phyloP scores from a whole-genome alignment of 2,329 filamentous ascomycete species.

The Plenodomus lindquistii region DNA sequence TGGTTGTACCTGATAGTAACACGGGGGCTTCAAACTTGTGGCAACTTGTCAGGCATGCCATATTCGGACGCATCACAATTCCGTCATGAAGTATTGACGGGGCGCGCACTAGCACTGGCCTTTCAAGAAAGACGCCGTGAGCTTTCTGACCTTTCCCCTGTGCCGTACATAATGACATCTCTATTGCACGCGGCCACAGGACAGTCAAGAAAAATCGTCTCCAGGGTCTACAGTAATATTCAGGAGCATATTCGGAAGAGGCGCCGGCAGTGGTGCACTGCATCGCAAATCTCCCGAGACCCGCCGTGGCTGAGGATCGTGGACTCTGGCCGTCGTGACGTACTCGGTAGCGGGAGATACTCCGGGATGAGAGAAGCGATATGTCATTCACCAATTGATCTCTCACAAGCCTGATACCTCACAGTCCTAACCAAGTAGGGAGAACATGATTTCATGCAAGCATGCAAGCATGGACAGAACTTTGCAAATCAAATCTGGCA shows the following conservation, averaged over 20 bases:
- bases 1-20: background rate
- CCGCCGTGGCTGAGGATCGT: constrained; percentile 8
- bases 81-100: constrained; percentile 14
- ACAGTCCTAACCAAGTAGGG: background rate
- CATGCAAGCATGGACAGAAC: background rate
- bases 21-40: background rate
- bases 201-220: background rate
- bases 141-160: background rate
- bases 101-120: constrained; percentile 5
- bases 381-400: background rate
- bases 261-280: constrained; percentile 9
- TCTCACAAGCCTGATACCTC: background rate
- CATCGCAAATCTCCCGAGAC: constrained; percentile 24
- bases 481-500: background rate
- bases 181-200: background rate
- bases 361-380: background rate
- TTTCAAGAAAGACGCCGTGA: background rate
- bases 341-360: constrained; percentile 2
- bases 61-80: constrained; percentile 5
- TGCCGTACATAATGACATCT: background rate
- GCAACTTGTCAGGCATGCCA: background rate
- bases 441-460: background rate
- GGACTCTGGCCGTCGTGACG: constrained; percentile 12
- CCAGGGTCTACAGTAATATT: background rate
- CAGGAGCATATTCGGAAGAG: background rate